These are phyloP conservation scores for Rhizoclosmatium sp. DNA, from an alignment of 192 early-diverging fungal species.

Conservation along the genomic window DNA sequence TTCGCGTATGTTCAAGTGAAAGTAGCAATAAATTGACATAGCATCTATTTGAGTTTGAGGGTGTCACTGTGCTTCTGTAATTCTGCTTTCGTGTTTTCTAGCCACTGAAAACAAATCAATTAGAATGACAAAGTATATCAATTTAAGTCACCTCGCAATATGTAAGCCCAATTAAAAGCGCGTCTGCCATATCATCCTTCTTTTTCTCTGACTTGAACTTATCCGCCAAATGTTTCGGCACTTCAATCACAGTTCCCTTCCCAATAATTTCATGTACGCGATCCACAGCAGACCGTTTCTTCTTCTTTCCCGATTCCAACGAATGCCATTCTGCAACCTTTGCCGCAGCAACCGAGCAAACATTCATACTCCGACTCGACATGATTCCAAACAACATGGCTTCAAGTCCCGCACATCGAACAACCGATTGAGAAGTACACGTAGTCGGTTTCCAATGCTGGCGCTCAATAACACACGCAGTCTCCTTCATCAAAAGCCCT, in stretches of 20 bases:
- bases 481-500: neutral
- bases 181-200: slow-evolving; percentile 33
- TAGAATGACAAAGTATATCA: too few relatives aligned
- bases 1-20: slow-evolving; percentile 22
- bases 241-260: neutral
- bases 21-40: neutral
- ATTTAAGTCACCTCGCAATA: slow-evolving; percentile 6
- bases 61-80: neutral
- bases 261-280: neutral
- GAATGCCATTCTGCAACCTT: neutral
- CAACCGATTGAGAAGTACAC: neutral
- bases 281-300: slow-evolving; percentile 4
- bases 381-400: slow-evolving; percentile 16
- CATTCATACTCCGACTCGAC: neutral
- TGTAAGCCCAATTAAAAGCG: slow-evolving; percentile 17
- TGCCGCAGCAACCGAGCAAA: neutral
- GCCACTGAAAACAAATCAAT: too few relatives aligned
- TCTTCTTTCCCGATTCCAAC: neutral
- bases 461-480: slow-evolving; percentile 13
- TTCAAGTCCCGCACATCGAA: slow-evolving; percentile 31
- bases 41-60: neutral
- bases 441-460: slow-evolving; percentile 24
- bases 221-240: neutral
- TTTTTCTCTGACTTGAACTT: slow-evolving; percentile 17
- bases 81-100: neutral